A percentile compares a stretch with the other conserved stretches of the same genome.
Conservation (phyloP, 768 basidiomycete genomes). For the Leccinum pellstonianum region DNA sequence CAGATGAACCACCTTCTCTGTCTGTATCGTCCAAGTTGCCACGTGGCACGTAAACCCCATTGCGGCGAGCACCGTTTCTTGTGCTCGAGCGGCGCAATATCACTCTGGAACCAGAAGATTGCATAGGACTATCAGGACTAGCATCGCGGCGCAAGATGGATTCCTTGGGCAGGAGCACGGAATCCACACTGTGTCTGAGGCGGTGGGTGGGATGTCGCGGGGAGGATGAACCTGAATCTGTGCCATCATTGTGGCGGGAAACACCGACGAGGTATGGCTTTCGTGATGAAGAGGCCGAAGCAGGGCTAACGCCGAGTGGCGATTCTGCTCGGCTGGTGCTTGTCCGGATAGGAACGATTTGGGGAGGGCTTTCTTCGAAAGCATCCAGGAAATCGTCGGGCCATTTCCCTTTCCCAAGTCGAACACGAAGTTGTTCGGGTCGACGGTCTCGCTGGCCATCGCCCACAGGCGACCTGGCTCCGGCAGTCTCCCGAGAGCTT, state of each 20-base stretch:
- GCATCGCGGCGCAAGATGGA: conserved; percentile 47
- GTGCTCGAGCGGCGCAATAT: conserved; percentile 60
- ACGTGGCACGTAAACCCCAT: conserved; percentile 47
- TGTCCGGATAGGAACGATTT: conserved; percentile 29
- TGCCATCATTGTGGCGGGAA: conserved; percentile 44
- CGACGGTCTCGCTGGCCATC: conserved; percentile 25
- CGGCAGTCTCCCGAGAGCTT: conserved; percentile 37
- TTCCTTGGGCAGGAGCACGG: conserved; percentile 50
- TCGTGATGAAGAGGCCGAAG: conserved; percentile 48
- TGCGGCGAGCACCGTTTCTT: conserved; percentile 46
- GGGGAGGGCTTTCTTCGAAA: conserved; percentile 39
- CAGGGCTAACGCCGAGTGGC: conserved; percentile 28
- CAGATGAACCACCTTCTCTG: conserved; percentile 36
- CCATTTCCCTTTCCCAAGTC: conserved; percentile 78
- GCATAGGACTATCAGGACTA: conserved; percentile 54
- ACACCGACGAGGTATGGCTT: conserved; percentile 56
- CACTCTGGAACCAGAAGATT: conserved; percentile 40
- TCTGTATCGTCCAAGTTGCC: conserved; percentile 35
- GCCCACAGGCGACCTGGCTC: conserved; percentile 17
- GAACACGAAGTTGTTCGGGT: conserved; percentile 41
- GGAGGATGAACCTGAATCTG: conserved; percentile 38
- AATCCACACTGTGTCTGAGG: conserved; percentile 62
- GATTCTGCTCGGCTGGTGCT: conserved; percentile 23
- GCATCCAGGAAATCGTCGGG: conserved; percentile 76
- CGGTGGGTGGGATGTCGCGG: conserved; percentile 62